Conservation (phyloP, 805 yeast species). For the Grigorovia transvaalensis region DNA sequence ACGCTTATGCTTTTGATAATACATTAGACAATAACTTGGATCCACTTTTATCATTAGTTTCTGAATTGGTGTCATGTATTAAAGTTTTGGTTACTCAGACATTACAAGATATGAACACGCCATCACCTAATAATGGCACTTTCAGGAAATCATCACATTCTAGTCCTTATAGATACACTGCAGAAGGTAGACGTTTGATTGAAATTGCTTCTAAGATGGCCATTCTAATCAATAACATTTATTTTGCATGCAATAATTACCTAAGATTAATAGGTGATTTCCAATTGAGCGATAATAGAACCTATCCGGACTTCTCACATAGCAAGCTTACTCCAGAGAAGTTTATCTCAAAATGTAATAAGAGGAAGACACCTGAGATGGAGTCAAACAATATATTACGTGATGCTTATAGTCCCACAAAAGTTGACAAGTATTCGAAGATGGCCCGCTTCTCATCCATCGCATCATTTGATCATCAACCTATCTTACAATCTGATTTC, state of each 20-base stretch:
- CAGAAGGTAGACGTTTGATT: constrained; percentile 58
- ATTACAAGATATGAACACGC: constrained; percentile 30
- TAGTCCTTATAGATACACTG: constrained; percentile 44
- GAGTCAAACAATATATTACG: constrained; percentile 19
- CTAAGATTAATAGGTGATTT: constrained; percentile 57
- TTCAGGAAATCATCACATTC: background rate
- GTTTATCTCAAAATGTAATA: constrained; percentile 52
- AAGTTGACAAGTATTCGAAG: constrained; percentile 4
- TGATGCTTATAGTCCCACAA: background rate
- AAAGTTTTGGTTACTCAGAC: constrained; percentile 51
- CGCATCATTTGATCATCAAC: background rate
- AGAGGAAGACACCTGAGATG: constrained; percentile 36
- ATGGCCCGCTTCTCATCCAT: constrained; percentile 25
- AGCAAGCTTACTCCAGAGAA: constrained; percentile 49
- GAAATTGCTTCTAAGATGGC: constrained; percentile 53
- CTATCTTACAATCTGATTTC: background rate
- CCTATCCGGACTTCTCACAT: constrained; percentile 53
- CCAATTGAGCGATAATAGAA: constrained; percentile 45
- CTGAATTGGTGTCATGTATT: constrained; percentile 55
- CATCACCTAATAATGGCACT: constrained; percentile 9
- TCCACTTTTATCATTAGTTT: constrained; percentile 46
- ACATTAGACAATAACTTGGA: constrained; percentile 40
- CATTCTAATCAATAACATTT: constrained; percentile 39
- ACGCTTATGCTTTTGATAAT: constrained; percentile 21
- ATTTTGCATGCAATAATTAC: constrained; percentile 40